Conservation (phyloP, 768 basidiomycete genomes). For the Suillus hirtellus region DNA sequence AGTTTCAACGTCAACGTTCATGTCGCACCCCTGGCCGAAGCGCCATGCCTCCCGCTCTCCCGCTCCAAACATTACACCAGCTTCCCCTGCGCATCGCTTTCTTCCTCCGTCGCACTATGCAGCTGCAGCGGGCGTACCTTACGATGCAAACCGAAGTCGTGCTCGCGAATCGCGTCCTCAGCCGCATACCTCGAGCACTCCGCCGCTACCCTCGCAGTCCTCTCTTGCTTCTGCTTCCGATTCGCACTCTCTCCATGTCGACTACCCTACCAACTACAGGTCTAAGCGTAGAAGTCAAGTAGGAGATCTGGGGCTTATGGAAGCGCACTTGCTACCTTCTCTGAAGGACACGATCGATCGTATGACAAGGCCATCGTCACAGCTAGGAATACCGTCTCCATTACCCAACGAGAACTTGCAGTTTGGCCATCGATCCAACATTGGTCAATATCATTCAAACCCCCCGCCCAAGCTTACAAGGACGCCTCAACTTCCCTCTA, state of each 20-base stretch:
- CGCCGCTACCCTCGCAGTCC: conserved; percentile 12
- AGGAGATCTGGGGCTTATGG: conserved; percentile 57
- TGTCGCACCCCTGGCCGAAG: conserved; percentile 20
- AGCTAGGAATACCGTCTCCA: conserved; percentile 19
- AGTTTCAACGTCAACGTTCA: conserved; percentile 5
- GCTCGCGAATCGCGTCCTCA: background rate
- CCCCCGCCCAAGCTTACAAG: conserved; percentile 9
- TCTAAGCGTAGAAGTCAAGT: conserved; percentile 41
- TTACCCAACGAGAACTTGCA: conserved; percentile 12
- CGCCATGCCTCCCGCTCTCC: conserved; percentile 46
- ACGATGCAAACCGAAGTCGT: conserved; percentile 16
- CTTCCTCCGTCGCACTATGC: conserved; percentile 60
- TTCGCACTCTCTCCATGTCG: conserved; percentile 13
- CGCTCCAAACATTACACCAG: conserved; percentile 30
- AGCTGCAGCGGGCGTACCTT: conserved; percentile 44
- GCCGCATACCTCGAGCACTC: background rate
- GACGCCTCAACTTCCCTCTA: background rate
- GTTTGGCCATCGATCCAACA: background rate
- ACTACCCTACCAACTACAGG: background rate
- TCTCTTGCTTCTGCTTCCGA: conserved; percentile 13
- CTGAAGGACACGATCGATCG: conserved; percentile 71
- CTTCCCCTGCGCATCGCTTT: conserved; percentile 39
- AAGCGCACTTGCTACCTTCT: conserved; percentile 66
- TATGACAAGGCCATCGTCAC: conserved; percentile 62
- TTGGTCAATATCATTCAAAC: background rate